A percentile compares a stretch with the other conserved stretches of the same genome.
phyloP scores from a whole-genome alignment of 2,329 filamentous ascomycete species.

The Keithomyces neogunnii region DNA sequence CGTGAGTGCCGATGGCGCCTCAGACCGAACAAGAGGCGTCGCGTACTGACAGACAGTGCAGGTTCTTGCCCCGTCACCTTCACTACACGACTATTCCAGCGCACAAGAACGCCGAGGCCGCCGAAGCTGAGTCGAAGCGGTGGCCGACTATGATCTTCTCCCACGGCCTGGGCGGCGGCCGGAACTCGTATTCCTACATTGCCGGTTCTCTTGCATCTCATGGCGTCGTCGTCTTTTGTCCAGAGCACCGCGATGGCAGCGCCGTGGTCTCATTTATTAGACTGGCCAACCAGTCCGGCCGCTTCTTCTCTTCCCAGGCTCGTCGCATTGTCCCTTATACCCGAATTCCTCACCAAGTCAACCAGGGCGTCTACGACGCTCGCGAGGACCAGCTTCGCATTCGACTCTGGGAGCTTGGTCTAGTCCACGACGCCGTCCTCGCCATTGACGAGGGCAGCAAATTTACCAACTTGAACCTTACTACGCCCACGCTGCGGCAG shows the following conservation, averaged over 20 bases:
- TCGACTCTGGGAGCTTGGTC: constrained; percentile 69
- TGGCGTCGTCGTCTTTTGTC: constrained; percentile 70
- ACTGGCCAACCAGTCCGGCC: constrained; percentile 40
- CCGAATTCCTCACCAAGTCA: constrained; percentile 53
- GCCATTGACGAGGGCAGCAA: constrained; percentile 51
- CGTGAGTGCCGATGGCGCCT: constrained; percentile 32
- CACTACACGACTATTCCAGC: constrained; percentile 67
- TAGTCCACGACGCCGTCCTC: constrained; percentile 59
- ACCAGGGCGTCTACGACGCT: constrained; percentile 54
- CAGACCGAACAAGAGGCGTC: not conserved
- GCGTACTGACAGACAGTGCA: constrained; percentile 17
- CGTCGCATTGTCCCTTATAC: constrained; percentile 37
- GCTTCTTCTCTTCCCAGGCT: constrained; percentile 14
- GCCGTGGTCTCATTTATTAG: constrained; percentile 67
- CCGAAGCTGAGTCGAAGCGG: constrained; percentile 38
- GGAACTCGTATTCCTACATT: constrained; percentile 80
- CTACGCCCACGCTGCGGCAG: constrained; percentile 41
- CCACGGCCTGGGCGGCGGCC: constrained; percentile 71
- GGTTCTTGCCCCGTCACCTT: constrained; percentile 60
- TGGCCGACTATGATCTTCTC: constrained; percentile 85
- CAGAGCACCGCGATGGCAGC: constrained; percentile 78
- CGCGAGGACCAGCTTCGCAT: constrained; percentile 67
- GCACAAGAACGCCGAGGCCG: constrained; percentile 60
- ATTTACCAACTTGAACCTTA: constrained; percentile 45
- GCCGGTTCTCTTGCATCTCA: constrained; percentile 72